These are phyloP conservation scores for Myxozyma sirexii DNA, from an alignment of 805 yeast species.

Conservation along the genomic window DNA sequence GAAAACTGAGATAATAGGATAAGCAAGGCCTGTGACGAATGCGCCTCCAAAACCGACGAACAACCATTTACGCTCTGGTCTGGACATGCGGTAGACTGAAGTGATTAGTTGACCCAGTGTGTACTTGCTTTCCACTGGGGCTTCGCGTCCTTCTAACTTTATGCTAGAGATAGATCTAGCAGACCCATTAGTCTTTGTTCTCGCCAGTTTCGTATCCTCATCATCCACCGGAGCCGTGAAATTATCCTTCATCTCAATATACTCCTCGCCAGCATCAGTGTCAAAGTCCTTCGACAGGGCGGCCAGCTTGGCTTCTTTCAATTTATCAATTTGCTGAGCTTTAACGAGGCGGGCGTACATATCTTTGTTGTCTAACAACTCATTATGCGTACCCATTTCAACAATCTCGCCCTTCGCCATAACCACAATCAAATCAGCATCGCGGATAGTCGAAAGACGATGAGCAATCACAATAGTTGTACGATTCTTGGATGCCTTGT, in stretches of 20 bases:
- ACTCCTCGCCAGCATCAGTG: constrained; percentile 37
- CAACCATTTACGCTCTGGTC: constrained; percentile 28
- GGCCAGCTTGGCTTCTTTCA: constrained; percentile 41
- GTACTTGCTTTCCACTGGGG: constrained; percentile 6
- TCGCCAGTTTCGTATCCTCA: constrained; percentile 8
- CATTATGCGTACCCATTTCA: constrained; percentile 49
- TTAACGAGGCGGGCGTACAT: constrained; percentile 43
- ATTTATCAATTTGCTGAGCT: constrained; percentile 41
- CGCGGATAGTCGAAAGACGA: constrained; percentile 79
- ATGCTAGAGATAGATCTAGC: constrained; percentile 28
- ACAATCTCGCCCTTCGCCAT: constrained; percentile 54
- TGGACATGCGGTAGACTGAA: constrained; percentile 21
- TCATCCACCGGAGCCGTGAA: background rate
- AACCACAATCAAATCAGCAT: constrained; percentile 59
- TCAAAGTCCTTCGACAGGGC: constrained; percentile 47
- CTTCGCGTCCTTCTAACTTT: background rate
- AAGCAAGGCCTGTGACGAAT: constrained; percentile 26
- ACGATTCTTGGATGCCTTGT: constrained; percentile 37
- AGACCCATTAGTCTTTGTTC: constrained; percentile 37
- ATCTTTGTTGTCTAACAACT: constrained; percentile 41
- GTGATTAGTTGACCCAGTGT: constrained; percentile 17
- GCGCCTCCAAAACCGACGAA: constrained; percentile 28
- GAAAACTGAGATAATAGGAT: constrained; percentile 42
- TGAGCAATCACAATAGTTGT: constrained; percentile 87
- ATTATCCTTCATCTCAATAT: constrained; percentile 4